Base-by-base conservation (phyloP, 176 grass and related monocot species). In the Oryza glaberrima region DNA sequence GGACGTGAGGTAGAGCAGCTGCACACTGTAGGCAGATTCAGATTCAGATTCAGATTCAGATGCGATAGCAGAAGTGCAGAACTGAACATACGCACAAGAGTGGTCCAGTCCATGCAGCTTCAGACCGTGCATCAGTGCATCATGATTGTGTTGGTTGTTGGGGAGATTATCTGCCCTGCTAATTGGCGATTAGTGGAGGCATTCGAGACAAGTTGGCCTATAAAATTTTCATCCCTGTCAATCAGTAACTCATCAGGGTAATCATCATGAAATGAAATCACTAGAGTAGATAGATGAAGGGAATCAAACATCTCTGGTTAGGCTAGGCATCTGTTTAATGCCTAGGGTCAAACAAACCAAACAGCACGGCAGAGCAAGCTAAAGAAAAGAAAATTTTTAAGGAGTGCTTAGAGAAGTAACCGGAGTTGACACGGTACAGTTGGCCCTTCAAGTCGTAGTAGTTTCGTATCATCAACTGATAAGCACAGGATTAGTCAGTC, bases 341-440 rank as follows among this genome's bases (percentile, higher is more conserved):
- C 58, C 4, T 63, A 63, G 58, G 58, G 58, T 63, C 58, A 63
- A 63, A 63, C 58, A 63, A 63, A 63, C 19, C 3, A 63, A 63
- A 23, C 58, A 63, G n/a, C 58, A 63, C n/a, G n/a, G n/a, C 20
- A 63, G 58, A 4, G 9, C 58, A 9, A 63, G 20, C 19, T 9
- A 60, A n/a, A 58, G 17, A 60, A 60, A 60, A 9, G 1, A 60
- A 60, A 9, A 9, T 36, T 36, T 36, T 36, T 20, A 60, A 60
- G 19, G 56, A 60, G 56, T 60, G 41, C 43, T 77, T 7, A 28
- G 74, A 36, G 43, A 78, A 68, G 70, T 17, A 34, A 11, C 11
- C 4, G 54, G 75, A 73, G 81, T 88, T 75, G 26, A 45, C 69
- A 88, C 87, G 87, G 10, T 73, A 32, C 30, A 32, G 79, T 58